Evolutionary conservation across 352 stramenopile species (phyloP).

Genomic region (Phytophthora colocasiae): DNA sequence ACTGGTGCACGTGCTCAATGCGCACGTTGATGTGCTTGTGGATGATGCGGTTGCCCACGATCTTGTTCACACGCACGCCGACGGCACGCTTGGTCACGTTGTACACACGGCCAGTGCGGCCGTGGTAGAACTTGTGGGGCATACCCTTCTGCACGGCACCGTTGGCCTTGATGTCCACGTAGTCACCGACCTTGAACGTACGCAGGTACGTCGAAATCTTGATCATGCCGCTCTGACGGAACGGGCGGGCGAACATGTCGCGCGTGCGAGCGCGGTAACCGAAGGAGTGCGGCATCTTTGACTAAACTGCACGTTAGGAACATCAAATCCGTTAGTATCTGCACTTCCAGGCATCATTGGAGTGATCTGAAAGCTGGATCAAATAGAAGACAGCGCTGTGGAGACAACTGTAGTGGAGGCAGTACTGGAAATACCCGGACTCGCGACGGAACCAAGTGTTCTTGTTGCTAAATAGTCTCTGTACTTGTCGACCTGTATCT

Average conservation of each 20-base stretch:
- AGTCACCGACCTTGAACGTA: constrained; percentile 99
- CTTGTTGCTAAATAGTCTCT: neutral
- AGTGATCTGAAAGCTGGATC: neutral
- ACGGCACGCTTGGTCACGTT: constrained; percentile 99
- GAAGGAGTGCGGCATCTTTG: constrained; percentile 99
- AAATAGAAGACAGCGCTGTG: constrained; percentile 1
- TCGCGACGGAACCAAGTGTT: constrained; percentile 5
- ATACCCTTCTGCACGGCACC: constrained; percentile 99
- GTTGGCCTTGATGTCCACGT: constrained; percentile 99
- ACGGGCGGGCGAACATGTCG: constrained; percentile 99
- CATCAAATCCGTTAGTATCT: constrained; percentile 36
- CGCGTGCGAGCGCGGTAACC: constrained; percentile 98
- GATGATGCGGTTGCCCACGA: constrained; percentile 98
- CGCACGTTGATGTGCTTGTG: constrained; percentile 99
- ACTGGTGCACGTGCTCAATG: constrained; percentile 99
- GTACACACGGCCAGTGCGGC: constrained; percentile 99
- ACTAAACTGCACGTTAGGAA: constrained; percentile 39
- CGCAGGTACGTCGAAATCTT: constrained; percentile 98
- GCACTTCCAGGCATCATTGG: constrained; percentile 6
- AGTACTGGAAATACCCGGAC: constrained; percentile 3
- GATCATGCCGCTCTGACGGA: constrained; percentile 96
- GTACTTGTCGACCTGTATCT: constrained; percentile 28
- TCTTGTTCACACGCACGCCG: constrained; percentile 99
- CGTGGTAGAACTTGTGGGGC: constrained; percentile 99
- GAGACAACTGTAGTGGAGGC: neutral